These are phyloP conservation scores for Epicoccum nigrum DNA, from an alignment of 2,329 filamentous ascomycete species.

Conservation along the genomic window DNA sequence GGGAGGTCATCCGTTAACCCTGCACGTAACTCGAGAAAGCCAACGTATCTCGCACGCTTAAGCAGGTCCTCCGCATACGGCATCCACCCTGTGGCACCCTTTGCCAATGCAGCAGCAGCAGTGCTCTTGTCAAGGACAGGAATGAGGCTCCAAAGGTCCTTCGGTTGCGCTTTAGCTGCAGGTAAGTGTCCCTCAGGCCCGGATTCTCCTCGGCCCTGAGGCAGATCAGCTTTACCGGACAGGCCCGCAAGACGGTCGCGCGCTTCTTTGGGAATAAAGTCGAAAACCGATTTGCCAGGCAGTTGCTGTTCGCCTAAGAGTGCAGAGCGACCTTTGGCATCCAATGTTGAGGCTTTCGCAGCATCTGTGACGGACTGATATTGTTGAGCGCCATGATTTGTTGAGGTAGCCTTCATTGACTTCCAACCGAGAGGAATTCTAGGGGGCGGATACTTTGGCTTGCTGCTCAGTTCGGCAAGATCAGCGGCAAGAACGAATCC, in stretches of 20 bases:
- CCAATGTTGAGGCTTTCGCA: slow-evolving; percentile 75
- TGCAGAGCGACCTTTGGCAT: slow-evolving; percentile 77
- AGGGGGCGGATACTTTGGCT: slow-evolving; percentile 65
- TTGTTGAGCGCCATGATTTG: slow-evolving; percentile 41
- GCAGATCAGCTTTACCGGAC: slow-evolving; percentile 78
- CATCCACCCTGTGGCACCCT: slow-evolving; percentile 67
- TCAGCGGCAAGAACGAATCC: slow-evolving; percentile 75
- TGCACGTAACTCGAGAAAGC: slow-evolving; percentile 79
- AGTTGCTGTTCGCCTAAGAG: slow-evolving; percentile 80
- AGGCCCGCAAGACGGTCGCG: slow-evolving; percentile 77
- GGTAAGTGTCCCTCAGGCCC: slow-evolving; percentile 68
- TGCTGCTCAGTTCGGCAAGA: slow-evolving; percentile 50
- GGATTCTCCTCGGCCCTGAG: slow-evolving; percentile 76
- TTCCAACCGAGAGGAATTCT: slow-evolving; percentile 76
- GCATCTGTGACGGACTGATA: slow-evolving; percentile 75
- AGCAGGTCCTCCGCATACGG: slow-evolving; percentile 83
- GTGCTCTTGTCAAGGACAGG: slow-evolving; percentile 50
- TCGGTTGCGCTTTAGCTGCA: slow-evolving; percentile 66
- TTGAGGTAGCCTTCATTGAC: slow-evolving; percentile 54
- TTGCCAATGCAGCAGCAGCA: slow-evolving; percentile 55
- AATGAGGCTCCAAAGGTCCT: slow-evolving; percentile 58
- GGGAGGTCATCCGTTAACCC: slow-evolving; percentile 64
- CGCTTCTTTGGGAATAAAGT: slow-evolving; percentile 80
- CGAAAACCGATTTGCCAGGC: slow-evolving; percentile 93
- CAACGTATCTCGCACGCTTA: slow-evolving; percentile 81